Conservation (phyloP, 169 alveolate genomes). For the Theileria luwenshuni region DNA sequence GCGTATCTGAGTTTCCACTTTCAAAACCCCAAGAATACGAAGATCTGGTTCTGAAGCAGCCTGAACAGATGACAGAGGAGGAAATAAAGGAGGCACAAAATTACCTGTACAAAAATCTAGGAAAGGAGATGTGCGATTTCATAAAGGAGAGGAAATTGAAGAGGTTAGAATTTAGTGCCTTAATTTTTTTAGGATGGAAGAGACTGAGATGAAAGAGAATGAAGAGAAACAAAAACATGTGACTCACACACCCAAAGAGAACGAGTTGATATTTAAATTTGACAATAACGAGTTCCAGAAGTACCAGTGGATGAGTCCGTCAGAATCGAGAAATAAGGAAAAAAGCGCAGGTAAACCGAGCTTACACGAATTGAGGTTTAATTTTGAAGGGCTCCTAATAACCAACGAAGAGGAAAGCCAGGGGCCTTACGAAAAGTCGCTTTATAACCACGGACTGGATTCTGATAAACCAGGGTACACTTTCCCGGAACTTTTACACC, state of each 20-base stretch:
- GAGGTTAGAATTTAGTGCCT: slow-evolving; percentile 21
- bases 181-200: slow-evolving; percentile 20
- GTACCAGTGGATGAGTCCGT: slow-evolving; percentile 79
- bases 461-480: slow-evolving; percentile 78
- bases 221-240: neutral
- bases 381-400: slow-evolving; percentile 67
- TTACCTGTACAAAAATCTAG: slow-evolving; percentile 37
- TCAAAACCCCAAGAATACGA: slow-evolving; percentile 24
- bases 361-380: slow-evolving; percentile 73
- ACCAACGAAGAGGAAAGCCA: slow-evolving; percentile 28
- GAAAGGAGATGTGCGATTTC: slow-evolving; percentile 53
- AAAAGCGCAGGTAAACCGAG: slow-evolving; percentile 25
- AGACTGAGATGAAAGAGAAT: slow-evolving; percentile 5
- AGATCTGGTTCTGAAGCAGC: slow-evolving; percentile 7
- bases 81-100: slow-evolving; percentile 44
- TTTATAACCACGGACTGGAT: slow-evolving; percentile 75
- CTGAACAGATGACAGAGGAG: slow-evolving; percentile 26
- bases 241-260: neutral
- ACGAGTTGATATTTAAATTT: slow-evolving; percentile 34
- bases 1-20: slow-evolving; percentile 11
- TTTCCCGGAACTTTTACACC: slow-evolving; percentile 71
- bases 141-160: slow-evolving; percentile 36
- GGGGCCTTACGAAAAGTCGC: slow-evolving; percentile 55
- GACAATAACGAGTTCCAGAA: slow-evolving; percentile 62
- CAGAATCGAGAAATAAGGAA: slow-evolving; percentile 40